Evolutionary conservation across 352 stramenopile genomes (phyloP).

Genomic region (Phytophthora gonapodyides): DNA sequence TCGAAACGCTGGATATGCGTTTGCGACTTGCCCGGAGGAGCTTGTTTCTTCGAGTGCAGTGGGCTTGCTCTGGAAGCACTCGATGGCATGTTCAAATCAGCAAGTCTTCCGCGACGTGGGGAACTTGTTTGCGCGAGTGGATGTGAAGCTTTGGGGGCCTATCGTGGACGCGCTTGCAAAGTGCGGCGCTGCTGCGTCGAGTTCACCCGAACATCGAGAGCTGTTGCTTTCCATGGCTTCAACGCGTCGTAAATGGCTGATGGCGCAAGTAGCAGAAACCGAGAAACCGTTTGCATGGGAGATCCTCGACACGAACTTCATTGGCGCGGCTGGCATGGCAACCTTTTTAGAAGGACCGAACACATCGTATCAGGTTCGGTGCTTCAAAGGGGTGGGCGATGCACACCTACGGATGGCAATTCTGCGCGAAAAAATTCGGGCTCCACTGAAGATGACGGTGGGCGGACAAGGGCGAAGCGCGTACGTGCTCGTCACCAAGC

Average conservation of each 20-base stretch:
- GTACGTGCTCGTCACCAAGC: constrained; percentile 13
- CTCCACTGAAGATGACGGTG: constrained; percentile 12
- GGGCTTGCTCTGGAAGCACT: background rate
- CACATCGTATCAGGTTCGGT: background rate
- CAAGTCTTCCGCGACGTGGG: background rate
- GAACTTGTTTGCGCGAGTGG: constrained; percentile 7
- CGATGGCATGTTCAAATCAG: background rate
- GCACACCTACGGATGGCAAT: background rate
- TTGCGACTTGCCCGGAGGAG: constrained; percentile 1
- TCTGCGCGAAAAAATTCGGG: constrained; percentile 12
- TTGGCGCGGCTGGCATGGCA: constrained; percentile 1
- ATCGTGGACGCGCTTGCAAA: constrained; percentile 12
- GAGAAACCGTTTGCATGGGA: constrained; percentile 23
- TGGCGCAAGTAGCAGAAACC: constrained; percentile 14
- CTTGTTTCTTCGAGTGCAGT: constrained; percentile 6
- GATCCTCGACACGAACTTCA: constrained; percentile 11
- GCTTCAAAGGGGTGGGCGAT: constrained; percentile 6
- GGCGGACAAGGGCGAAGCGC: background rate
- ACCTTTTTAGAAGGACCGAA: constrained; percentile 10
- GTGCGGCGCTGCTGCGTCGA: background rate
- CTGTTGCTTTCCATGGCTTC: constrained; percentile 6
- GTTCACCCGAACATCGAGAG: constrained; percentile 1
- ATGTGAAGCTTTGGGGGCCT: constrained; percentile 7
- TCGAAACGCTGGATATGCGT: constrained; percentile 10
- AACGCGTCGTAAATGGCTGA: constrained; percentile 21